Evolutionary conservation across 345 rosid genomes (phyloP).

Genomic region (Eutrema japonicum): DNA sequence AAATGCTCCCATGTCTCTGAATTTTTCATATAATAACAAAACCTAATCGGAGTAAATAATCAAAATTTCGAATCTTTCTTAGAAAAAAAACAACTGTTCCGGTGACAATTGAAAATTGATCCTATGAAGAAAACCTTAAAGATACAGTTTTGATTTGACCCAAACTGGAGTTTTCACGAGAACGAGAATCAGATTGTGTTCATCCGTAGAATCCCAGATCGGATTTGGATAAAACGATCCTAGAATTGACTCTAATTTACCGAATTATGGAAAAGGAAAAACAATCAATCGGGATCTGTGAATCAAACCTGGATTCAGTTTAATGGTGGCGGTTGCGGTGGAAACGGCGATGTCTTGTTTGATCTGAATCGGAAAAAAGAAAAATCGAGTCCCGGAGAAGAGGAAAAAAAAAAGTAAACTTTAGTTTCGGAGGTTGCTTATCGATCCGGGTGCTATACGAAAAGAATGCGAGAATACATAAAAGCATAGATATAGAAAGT

Average conservation of each 20-base stretch:
- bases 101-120: neutral
- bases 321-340: neutral
- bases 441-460: neutral
- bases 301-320: conserved; percentile 17
- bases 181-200: neutral
- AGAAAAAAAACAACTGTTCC: too few species aligned
- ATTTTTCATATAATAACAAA: neutral
- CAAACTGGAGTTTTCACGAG: neutral
- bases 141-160: neutral
- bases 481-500: too few species aligned
- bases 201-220: neutral
- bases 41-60: neutral
- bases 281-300: neutral
- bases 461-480: neutral
- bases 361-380: conserved; percentile 5
- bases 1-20: conserved; percentile 70
- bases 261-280: neutral
- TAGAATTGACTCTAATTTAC: neutral
- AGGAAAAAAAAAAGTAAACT: neutral
- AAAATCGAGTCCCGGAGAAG: neutral
- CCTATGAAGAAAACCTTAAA: neutral
- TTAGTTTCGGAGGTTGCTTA: neutral
- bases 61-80: neutral
- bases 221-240: conserved; percentile 7
- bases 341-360: conserved; percentile 8